Percentiles rank a stretch among this genome's conserved stretches.
Evolutionary conservation across 129 eudicot genomes (phyloP).

Genomic region (Deinandra increscens): DNA sequence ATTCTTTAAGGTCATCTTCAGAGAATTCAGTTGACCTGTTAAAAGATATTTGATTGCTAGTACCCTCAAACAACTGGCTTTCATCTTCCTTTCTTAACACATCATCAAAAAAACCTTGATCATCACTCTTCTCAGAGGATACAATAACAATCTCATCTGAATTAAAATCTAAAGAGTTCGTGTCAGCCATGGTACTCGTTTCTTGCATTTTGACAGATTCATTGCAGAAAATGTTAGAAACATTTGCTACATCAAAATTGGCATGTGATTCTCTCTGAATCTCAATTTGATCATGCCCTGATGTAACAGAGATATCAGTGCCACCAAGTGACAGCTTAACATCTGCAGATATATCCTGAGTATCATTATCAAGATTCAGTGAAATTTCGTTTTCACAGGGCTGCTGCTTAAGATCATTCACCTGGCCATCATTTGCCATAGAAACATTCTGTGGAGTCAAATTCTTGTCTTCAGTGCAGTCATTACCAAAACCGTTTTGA

Average conservation of each 20-base stretch:
- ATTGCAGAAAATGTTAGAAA: slow-evolving; percentile 22
- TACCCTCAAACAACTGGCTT: slow-evolving; percentile 18
- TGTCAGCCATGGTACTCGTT: slow-evolving; percentile 15
- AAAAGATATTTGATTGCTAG: slow-evolving; percentile 25
- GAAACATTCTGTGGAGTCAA: slow-evolving; percentile 20
- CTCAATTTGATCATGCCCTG: slow-evolving; percentile 29
- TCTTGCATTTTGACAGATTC: slow-evolving; percentile 26
- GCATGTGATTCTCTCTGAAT: slow-evolving; percentile 30
- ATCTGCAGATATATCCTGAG: slow-evolving; percentile 28
- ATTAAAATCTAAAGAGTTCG: slow-evolving; percentile 23
- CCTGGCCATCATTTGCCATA: slow-evolving; percentile 21
- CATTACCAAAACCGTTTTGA: slow-evolving; percentile 9
- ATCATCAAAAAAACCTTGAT: slow-evolving; percentile 23
- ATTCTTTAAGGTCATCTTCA: slow-evolving; percentile 28
- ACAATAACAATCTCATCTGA: slow-evolving; percentile 18
- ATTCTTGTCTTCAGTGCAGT: slow-evolving; percentile 22
- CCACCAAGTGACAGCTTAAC: slow-evolving; percentile 25
- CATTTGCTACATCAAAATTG: slow-evolving; percentile 13
- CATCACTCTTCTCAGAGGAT: slow-evolving; percentile 18
- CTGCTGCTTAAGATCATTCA: slow-evolving; percentile 28
- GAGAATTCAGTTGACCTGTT: slow-evolving; percentile 17
- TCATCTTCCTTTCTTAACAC: slow-evolving; percentile 28
- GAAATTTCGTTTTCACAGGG: slow-evolving; percentile 29
- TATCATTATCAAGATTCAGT: slow-evolving; percentile 30
- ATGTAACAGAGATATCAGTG: slow-evolving; percentile 20